A percentile compares a stretch with the other conserved stretches of the same genome.
These are phyloP conservation scores for Neckera pumila DNA, from an alignment of 225 moss, liverwort and hornwort genomes.

Conservation along the genomic window DNA sequence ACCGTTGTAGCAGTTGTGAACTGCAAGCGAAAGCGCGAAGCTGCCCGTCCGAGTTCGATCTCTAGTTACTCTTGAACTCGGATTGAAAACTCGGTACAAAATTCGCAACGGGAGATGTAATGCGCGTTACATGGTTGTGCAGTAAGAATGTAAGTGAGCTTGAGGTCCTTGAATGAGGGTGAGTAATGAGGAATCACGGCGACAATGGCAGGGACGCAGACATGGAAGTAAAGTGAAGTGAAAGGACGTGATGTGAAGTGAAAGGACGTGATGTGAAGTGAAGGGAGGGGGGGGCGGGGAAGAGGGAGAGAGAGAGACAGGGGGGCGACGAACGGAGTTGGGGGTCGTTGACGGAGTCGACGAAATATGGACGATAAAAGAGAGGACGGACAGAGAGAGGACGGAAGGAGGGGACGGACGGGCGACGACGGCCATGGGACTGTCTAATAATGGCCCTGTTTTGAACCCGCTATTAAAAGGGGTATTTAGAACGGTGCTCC, in stretches of 20 bases:
- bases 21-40: neutral
- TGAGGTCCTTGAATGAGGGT: neutral
- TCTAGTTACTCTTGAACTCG: neutral
- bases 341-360: neutral
- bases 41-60: neutral
- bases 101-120: neutral
- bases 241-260: neutral
- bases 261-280: neutral
- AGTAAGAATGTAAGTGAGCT: neutral
- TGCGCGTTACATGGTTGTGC: no score
- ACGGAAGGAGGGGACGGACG: neutral
- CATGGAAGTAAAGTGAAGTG: neutral
- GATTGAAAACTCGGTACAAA: neutral
- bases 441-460: constrained; percentile 12
- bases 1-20: neutral
- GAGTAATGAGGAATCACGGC: neutral
- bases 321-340: neutral
- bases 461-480: constrained; percentile 2
- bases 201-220: neutral
- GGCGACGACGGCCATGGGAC: neutral
- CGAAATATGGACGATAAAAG: neutral
- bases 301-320: neutral
- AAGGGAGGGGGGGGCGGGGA: neutral
- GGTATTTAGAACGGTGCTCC: neutral
- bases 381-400: neutral